Base-by-base conservation (phyloP, 2,329 filamentous ascomycete genomes). In the Paraphaeosphaeria sporulosa region DNA sequence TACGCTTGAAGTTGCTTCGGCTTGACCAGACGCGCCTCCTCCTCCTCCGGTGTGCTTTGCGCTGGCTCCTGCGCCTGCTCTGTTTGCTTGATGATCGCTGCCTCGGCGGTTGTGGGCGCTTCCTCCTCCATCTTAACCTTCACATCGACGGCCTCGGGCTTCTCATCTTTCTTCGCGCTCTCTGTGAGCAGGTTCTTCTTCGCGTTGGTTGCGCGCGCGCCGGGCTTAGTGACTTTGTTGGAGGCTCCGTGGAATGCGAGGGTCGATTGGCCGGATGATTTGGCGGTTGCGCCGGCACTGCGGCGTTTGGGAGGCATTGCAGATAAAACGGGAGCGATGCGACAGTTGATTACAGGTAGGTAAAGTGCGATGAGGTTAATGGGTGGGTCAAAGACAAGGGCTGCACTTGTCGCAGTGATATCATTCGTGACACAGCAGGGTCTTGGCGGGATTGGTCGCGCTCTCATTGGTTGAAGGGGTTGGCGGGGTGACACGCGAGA, bases 1-100 rank as follows among this genome's bases (percentile, higher is more conserved):
- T 97, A 97, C 71, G 83, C 84, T 68, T 86, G 86, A 64, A 98
- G 88, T 69, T 92, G 88, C 50, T 84, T 80, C 58, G 91, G 85
- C 8, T 85, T 86, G 44, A 96, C 79, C 66, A 87, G 85, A 64
- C 87, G 82, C 1, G 93, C 93, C 61, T 79, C 80, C 25, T 83
- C 67, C 68, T 91, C 81, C 59, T 83, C 80, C 61, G 64, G 68
- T 66, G 57, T 67, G 64, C 61, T 66, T 57, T 68, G 59, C 15
- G 57, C 56, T 55, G 67, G 58, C 59, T 70, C 69, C 47, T 67
- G 67, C 50, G 68, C 78, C 55, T 76, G 65, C 57, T 75, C 65
- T 7, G 71, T 69, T 66, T 80, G 79, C 59, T 80, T 70, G 57
- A 75, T 66, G 54, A 79, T 78, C 13, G 75, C 78, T 47, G 71